These are phyloP conservation scores for Thielaviopsis musarum DNA, from an alignment of 2,329 filamentous ascomycete genomes.

Conservation along the genomic window DNA sequence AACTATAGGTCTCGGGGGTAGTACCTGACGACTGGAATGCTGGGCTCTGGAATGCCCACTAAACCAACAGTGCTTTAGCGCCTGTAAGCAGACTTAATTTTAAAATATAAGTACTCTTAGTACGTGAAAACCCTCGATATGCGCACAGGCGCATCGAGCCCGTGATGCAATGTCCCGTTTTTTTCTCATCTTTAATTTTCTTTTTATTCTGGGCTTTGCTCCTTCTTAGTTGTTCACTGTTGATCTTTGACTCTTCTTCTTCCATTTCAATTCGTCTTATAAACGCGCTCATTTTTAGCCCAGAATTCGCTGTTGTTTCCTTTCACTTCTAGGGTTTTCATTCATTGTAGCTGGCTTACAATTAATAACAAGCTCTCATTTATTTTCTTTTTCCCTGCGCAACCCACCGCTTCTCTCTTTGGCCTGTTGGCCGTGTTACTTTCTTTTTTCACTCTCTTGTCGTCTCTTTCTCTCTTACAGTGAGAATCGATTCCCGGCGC, in stretches of 20 bases:
- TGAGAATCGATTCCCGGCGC: not conserved
- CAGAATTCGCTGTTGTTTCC: not conserved
- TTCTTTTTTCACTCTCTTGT: not conserved
- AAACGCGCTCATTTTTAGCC: not conserved
- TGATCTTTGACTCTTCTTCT: not conserved
- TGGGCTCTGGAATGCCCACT: too few species aligned
- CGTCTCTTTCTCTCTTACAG: too few species aligned
- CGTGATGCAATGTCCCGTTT: too few species aligned
- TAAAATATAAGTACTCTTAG: too few species aligned
- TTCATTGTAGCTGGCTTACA: not conserved
- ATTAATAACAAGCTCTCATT: not conserved
- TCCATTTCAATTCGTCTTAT: not conserved
- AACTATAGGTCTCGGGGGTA: too few species aligned
- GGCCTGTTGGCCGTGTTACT: not conserved
- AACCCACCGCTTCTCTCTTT: not conserved
- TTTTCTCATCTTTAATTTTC: not conserved
- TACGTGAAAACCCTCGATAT: not conserved
- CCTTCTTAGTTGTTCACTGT: too few species aligned
- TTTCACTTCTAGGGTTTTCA: not conserved
- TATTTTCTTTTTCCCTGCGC: not conserved
- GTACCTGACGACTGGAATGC: too few species aligned
- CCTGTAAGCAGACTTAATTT: too few species aligned
- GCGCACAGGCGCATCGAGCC: not conserved
- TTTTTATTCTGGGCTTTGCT: not conserved
- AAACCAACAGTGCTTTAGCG: too few species aligned